Percentiles rank a stretch among this genome's conserved stretches.
Evolutionary conservation across 2,329 filamentous ascomycete genomes (phyloP).

Genomic region (Beauveria asiatica): DNA sequence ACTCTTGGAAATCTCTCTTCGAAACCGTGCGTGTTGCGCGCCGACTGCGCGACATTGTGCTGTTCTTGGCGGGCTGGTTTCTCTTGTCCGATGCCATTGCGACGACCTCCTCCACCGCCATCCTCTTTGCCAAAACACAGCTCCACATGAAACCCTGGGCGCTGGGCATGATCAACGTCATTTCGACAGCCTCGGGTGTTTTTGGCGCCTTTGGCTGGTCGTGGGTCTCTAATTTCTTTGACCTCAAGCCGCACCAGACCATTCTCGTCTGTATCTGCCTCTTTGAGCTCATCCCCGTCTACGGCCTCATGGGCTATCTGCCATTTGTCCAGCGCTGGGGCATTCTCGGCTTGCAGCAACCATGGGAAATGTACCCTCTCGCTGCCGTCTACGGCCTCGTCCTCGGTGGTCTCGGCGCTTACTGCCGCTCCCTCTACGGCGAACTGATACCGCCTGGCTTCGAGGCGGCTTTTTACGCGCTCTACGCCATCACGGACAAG

Average conservation of each 20-base stretch:
- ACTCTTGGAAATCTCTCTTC: conserved; percentile 80
- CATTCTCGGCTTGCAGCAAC: conserved; percentile 77
- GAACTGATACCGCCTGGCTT: conserved; percentile 91
- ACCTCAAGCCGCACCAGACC: conserved; percentile 71
- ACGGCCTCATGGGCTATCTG: conserved; percentile 81
- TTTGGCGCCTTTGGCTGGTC: conserved; percentile 87
- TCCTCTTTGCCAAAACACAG: conserved; percentile 90
- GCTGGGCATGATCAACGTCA: conserved; percentile 86
- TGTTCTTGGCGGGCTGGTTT: conserved; percentile 88
- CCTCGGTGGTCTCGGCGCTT: conserved; percentile 82
- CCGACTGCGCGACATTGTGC: conserved; percentile 60
- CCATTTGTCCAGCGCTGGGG: conserved; percentile 68
- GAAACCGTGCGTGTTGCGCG: conserved; percentile 70
- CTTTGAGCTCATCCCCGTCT: conserved; percentile 88
- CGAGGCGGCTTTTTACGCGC: conserved; percentile 90
- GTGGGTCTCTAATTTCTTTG: conserved; percentile 60
- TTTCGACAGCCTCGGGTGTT: conserved; percentile 76
- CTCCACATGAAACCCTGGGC: conserved; percentile 83
- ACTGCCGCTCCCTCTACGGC: conserved; percentile 86
- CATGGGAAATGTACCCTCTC: conserved; percentile 94
- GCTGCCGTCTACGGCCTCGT: conserved; percentile 89
- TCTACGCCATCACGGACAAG: conserved; percentile 97
- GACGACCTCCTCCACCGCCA: conserved; percentile 87
- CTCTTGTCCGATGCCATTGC: conserved; percentile 89
- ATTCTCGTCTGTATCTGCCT: conserved; percentile 85